A percentile compares a stretch with the other conserved stretches of the same genome.
These are phyloP conservation scores for Oryza longistaminata DNA, from an alignment of 176 grass and related monocot genomes.

Conservation along the genomic window DNA sequence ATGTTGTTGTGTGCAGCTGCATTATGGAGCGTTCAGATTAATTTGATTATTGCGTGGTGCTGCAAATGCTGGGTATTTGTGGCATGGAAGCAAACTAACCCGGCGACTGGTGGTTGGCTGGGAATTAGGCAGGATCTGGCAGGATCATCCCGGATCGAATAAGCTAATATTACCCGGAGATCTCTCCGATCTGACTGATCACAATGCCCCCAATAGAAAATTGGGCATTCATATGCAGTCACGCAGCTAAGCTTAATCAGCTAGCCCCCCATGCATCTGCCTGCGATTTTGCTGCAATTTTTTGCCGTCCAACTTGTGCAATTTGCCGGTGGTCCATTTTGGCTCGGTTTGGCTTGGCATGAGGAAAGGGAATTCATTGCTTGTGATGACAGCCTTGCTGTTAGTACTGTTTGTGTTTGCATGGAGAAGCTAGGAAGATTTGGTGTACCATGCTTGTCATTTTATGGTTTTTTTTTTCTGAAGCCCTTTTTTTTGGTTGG, in stretches of 20 bases:
- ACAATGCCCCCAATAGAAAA: background rate
- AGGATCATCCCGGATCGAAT: slow-evolving; percentile 42
- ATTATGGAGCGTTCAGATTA: background rate
- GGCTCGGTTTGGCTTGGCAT: background rate
- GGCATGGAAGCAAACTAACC: slow-evolving; percentile 26
- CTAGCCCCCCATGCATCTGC: background rate
- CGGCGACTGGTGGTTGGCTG: slow-evolving; percentile 26
- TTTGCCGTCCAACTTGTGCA: slow-evolving; percentile 4
- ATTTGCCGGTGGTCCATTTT: slow-evolving; percentile 10
- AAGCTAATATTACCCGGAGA: slow-evolving; percentile 31
- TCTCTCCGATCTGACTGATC: slow-evolving; percentile 26
- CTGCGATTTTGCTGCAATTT: background rate
- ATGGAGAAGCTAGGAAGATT: slow-evolving; percentile 8
- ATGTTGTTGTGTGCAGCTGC: background rate
- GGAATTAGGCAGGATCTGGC: slow-evolving; percentile 42
- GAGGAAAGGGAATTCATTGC: background rate
- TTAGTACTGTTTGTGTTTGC: background rate
- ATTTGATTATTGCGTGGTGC: background rate
- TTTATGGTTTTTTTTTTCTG: background rate
- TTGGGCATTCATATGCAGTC: background rate
- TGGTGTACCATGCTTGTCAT: slow-evolving; percentile 31
- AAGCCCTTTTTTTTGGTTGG: background rate
- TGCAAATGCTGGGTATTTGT: background rate
- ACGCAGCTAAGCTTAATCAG: background rate
- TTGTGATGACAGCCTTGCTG: slow-evolving; percentile 36